Conservation (phyloP, 23 red algal species). For the Gracilariopsis chorda region DNA sequence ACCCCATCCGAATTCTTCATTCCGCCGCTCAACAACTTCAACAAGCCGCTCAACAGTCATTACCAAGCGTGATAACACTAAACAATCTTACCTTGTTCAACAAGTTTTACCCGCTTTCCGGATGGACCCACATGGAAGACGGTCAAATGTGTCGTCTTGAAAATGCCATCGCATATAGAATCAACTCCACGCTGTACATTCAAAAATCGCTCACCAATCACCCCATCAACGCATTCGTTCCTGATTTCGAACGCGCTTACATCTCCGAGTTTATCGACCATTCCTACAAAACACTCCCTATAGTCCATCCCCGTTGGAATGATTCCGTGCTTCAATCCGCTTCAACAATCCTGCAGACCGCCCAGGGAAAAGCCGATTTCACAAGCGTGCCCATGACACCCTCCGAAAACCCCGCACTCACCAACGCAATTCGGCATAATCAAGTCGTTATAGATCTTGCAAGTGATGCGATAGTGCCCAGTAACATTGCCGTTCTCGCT, state of each 20-base stretch:
- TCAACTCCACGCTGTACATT: background rate
- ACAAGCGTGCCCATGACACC: background rate
- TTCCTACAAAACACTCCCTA: background rate
- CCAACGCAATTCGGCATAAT: background rate
- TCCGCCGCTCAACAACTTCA: background rate
- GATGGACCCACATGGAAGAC: background rate
- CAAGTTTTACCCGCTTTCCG: background rate
- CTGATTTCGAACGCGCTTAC: background rate
- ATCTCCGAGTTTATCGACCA: background rate
- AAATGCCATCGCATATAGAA: background rate
- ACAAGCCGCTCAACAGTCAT: background rate
- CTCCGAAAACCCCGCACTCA: background rate
- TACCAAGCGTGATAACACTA: background rate
- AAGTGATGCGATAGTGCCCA: background rate
- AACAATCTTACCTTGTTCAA: background rate
- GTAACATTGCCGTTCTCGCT: constrained; percentile 22
- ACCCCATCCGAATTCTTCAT: background rate
- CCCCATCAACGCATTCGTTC: background rate
- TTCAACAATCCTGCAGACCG: background rate
- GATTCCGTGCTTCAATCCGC: background rate
- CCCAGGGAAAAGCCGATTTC: background rate
- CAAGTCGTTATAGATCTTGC: constrained; percentile 18
- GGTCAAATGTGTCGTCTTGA: background rate
- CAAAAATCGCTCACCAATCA: background rate
- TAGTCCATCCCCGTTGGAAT: background rate